Evolutionary conservation across 306 rosid species (phyloP).

Genomic region (Canavalia ensiformis): DNA sequence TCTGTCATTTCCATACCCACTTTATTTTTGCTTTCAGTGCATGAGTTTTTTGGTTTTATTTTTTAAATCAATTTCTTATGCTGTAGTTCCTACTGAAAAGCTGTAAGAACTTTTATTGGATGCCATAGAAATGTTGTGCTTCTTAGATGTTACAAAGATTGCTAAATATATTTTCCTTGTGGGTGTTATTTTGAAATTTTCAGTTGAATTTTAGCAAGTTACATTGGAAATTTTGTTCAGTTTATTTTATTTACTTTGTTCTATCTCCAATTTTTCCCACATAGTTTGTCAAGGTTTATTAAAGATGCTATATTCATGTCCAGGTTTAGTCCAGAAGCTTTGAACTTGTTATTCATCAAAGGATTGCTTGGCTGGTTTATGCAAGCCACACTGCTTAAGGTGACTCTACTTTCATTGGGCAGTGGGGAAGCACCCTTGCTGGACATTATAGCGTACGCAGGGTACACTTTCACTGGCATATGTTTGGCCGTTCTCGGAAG

Average conservation of each 20-base stretch:
- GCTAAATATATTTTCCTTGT: not conserved
- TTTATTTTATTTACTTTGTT: not conserved
- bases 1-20: not conserved
- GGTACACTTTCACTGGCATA: slow-evolving; percentile 83
- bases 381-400: slow-evolving; percentile 83
- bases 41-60: not conserved
- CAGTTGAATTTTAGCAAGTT: not conserved
- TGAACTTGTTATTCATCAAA: slow-evolving; percentile 92
- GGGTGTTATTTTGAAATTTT: not conserved
- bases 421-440: slow-evolving; percentile 88
- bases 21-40: not conserved
- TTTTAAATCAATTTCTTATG: not conserved
- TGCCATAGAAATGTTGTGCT: slow-evolving; percentile 5
- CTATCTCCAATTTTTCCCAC: not conserved
- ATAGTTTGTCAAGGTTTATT: slow-evolving; percentile 26
- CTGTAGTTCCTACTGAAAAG: slow-evolving; percentile 11
- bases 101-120: not conserved
- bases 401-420: slow-evolving; percentile 78
- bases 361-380: slow-evolving; percentile 93
- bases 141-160: slow-evolving; percentile 30
- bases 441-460: slow-evolving; percentile 88
- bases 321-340: slow-evolving; percentile 96
- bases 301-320: slow-evolving; percentile 28
- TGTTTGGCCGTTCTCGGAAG: slow-evolving; percentile 86
- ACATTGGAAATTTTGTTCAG: not conserved